Evolutionary conservation across 1,284 basidiomycete genomes (phyloP).

Genomic region (Cryptococcus amylolentus): DNA sequence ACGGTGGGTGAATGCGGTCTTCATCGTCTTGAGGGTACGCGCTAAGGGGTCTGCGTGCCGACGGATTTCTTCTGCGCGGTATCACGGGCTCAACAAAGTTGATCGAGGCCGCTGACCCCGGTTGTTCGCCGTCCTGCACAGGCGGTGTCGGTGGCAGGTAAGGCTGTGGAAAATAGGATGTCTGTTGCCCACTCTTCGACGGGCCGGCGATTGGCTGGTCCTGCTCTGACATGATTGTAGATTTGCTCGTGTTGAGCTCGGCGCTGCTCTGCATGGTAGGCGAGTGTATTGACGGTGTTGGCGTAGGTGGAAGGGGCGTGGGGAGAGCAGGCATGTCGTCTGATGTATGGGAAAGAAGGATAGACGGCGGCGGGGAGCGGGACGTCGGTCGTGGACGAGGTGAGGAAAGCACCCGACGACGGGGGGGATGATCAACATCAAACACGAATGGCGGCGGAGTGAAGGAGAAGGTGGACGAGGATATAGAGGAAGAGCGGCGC

Average conservation of each 20-base stretch:
- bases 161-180: slow-evolving; percentile 3
- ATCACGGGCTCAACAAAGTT: slow-evolving; percentile 27
- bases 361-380: slow-evolving; percentile 9
- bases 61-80: slow-evolving; percentile 15
- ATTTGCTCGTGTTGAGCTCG: neutral
- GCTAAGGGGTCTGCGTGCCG: slow-evolving; percentile 31
- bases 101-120: slow-evolving; percentile 5
- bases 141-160: slow-evolving; percentile 33
- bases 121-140: slow-evolving; percentile 11
- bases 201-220: slow-evolving; percentile 20
- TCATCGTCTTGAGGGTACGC: slow-evolving; percentile 25
- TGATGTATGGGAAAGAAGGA: neutral
- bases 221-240: slow-evolving; percentile 2
- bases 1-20: slow-evolving; percentile 24
- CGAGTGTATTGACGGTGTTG: slow-evolving; percentile 26
- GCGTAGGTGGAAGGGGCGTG: slow-evolving; percentile 28
- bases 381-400: slow-evolving; percentile 9
- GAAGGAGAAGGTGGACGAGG: neutral
- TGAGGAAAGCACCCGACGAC: slow-evolving; percentile 3
- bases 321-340: slow-evolving; percentile 22
- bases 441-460: neutral
- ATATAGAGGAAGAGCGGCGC: neutral
- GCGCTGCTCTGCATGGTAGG: slow-evolving; percentile 14
- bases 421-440: neutral
- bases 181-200: slow-evolving; percentile 8